Evolutionary conservation across 1,284 basidiomycete species (phyloP).

Genomic region (Porodaedalea pini): DNA sequence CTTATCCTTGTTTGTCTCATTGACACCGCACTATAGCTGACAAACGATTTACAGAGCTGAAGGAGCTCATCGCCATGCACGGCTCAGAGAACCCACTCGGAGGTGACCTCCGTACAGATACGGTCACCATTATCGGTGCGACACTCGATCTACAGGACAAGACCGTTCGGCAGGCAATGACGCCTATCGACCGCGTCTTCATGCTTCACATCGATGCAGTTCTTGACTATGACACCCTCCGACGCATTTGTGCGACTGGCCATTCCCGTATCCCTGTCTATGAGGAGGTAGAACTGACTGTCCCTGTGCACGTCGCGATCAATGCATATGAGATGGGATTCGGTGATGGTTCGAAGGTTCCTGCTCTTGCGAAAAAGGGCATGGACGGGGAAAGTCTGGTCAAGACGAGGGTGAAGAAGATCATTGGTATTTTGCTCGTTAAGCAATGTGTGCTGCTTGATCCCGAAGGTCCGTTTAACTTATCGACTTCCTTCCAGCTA

Average conservation of each 20-base stretch:
- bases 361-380: conserved; percentile 4
- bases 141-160: conserved; percentile 74
- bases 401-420: conserved; percentile 62
- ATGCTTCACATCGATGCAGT: conserved; percentile 80
- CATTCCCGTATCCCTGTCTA: conserved; percentile 78
- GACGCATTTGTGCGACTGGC: conserved; percentile 71
- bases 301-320: conserved; percentile 30
- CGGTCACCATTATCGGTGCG: conserved; percentile 72
- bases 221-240: conserved; percentile 76
- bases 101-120: conserved; percentile 69
- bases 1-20: not conserved
- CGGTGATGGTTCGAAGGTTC: conserved; percentile 9
- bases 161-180: conserved; percentile 67
- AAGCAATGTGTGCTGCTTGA: conserved; percentile 88
- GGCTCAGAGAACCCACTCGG: conserved; percentile 52
- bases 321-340: conserved; percentile 15
- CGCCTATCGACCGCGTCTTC: conserved; percentile 74
- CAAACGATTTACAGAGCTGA: conserved; percentile 39
- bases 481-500: not conserved
- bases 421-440: conserved; percentile 77
- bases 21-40: not conserved
- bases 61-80: conserved; percentile 73
- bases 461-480: conserved; percentile 59
- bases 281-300: conserved; percentile 64
- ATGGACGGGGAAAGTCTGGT: conserved; percentile 16